Conservation (phyloP, 192 early-diverging fungal genomes). For the Mortierella antarctica region DNA sequence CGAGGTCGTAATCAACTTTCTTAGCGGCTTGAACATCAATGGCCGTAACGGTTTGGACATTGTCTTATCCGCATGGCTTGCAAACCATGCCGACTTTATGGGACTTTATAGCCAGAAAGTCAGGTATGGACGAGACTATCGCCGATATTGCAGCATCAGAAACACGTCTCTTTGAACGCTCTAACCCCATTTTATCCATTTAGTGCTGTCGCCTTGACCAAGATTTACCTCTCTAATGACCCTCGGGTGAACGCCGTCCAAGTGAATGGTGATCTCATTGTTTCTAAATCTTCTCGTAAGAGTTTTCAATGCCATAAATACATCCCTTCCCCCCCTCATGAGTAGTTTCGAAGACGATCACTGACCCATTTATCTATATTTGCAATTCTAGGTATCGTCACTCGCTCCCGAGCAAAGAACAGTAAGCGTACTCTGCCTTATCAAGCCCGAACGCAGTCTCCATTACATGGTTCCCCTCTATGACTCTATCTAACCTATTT, state of each 20-base stretch:
- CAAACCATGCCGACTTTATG: constrained; percentile 82
- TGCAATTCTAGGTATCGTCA: constrained; percentile 61
- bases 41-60: constrained; percentile 79
- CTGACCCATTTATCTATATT: neutral
- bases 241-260: constrained; percentile 69
- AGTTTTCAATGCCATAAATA: neutral
- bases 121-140: constrained; percentile 55
- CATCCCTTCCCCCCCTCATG: constrained; percentile 1
- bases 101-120: constrained; percentile 89
- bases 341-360: constrained; percentile 1
- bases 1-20: constrained; percentile 78
- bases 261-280: constrained; percentile 87
- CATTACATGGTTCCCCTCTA: neutral
- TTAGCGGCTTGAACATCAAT: constrained; percentile 67
- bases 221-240: constrained; percentile 76
- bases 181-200: neutral
- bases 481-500: neutral
- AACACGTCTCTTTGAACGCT: neutral
- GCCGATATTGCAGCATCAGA: constrained; percentile 9
- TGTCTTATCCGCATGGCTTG: constrained; percentile 83
- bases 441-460: neutral
- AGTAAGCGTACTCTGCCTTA: constrained; percentile 23
- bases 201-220: constrained; percentile 81
- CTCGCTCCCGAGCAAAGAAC: constrained; percentile 62
- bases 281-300: constrained; percentile 52